phyloP scores from a whole-genome alignment of 768 basidiomycete species.

The Auricularia sp. region DNA sequence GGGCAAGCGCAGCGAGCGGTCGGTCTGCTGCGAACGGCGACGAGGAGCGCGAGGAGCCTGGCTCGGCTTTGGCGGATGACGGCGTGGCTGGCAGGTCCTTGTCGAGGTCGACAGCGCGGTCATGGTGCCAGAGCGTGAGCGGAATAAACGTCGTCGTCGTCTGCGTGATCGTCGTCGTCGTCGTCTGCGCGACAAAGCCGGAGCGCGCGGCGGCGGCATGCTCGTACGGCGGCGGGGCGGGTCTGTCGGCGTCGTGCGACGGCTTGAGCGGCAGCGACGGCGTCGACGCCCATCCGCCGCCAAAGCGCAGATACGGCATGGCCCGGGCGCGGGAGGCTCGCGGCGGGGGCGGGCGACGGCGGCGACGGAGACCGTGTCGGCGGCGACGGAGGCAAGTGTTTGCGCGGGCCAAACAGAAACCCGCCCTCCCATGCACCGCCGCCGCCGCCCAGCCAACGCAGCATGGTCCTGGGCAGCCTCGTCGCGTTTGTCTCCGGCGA shows the following conservation, averaged over 20 bases:
- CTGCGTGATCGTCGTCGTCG: conserved; percentile 31
- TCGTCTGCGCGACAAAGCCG: background rate
- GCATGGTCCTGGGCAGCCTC: background rate
- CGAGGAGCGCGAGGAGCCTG: conserved; percentile 1
- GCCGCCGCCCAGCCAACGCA: background rate
- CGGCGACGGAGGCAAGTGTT: no score
- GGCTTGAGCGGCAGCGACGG: conserved; percentile 5
- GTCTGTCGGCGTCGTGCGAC: conserved; percentile 16
- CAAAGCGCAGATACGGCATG: background rate
- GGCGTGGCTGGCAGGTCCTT: conserved; percentile 47
- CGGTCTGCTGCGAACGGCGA: background rate
- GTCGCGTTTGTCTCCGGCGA: background rate
- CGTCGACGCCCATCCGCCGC: background rate
- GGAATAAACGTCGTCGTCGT: conserved; percentile 49
- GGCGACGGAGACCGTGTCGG: no score
- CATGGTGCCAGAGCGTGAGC: conserved; percentile 52
- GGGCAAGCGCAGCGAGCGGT: conserved; percentile 37
- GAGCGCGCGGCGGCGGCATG: conserved; percentile 6
- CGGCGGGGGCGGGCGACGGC: no score
- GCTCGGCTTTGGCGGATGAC: conserved; percentile 16
- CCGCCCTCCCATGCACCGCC: background rate
- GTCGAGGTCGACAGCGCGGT: conserved; percentile 15
- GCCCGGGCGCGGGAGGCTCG: background rate
- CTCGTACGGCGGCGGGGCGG: conserved; percentile 28
- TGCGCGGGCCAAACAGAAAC: background rate